Base-by-base conservation (phyloP, 192 early-diverging fungal species). In the Coemansia sp. region DNA sequence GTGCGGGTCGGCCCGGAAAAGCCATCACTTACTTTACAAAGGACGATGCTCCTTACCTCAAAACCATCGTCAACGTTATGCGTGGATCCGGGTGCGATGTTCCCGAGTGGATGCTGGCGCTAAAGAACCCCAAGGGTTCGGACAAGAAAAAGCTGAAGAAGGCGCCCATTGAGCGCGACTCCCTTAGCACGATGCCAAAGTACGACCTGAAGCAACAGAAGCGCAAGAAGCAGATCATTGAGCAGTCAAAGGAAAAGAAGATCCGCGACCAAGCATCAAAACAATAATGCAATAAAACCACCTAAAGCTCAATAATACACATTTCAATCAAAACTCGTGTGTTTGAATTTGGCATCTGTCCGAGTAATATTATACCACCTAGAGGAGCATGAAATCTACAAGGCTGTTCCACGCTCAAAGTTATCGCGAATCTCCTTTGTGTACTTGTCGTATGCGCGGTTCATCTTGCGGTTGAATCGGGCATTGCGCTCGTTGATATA, bases 401-500 rank as follows among this genome's bases (percentile, higher is more conserved):
- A 66, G 0, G 92, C 92, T 13, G 92, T 94, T 5, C 92, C 92
- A 53, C 92, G 87, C 62, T 94, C 92, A 65, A 93, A 87, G 65
- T 85, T 92, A 56, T 90, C 96, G 32, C 88, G 89, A 42, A 97
- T 95, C 63, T 98, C 96, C 59, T 88, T 88, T 13, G 96, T 98
- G 72, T 96, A 87, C 71, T 94, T 93, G 72, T 97, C 97, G 61
- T 95, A 99, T 32, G 94, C 94, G 33, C 96, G 75, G 46, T 92
- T 74, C 81, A 99, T 93, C 86, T 97, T 97, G 67, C 93, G 91
- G 87, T 98, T 98, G 79, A 99, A 98, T 19, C 87, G 81, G 59
- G 90, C 92, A 73, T 99, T 99, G 71, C 91, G 84, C 41, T 99
- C 94, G 69, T 98, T 98, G 83, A 99, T 98, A 79, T 93, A 97